Base-by-base conservation (phyloP, 169 alveolate genomes). In the Cardiosporidium cionae region DNA sequence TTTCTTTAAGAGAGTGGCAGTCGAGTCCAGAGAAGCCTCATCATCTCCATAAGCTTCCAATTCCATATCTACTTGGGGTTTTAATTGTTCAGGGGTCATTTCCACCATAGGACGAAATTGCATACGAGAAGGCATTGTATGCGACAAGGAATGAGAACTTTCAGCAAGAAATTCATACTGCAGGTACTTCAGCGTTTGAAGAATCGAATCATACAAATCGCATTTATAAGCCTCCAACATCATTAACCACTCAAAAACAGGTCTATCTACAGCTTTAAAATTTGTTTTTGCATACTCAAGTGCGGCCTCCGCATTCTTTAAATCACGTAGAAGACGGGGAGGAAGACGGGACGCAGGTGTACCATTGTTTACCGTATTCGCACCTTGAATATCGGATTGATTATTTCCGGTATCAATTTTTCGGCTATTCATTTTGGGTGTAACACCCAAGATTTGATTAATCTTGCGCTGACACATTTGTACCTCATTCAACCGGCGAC, bases 21-120 rank as follows among this genome's bases (percentile, higher is more conserved):
- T 44, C 58, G n/a, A 16, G 58, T 44, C 58, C 58, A 44, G n/a
- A 44, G n/a, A 16, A 44, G n/a, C n/a, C 58, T 16, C 27, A n/a
- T 44, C 58, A 16, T 44, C 58, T 16, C 58, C n/a, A 44, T 44
- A 44, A 16, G 16, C 58, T 44, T 16, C 58, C n/a, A 44, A 44
- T 44, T 44, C 58, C n/a, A 44, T 16, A n/a, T 44, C 58, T 7
- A 82, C 84, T 79, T 73, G 83, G 7, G 76, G 71, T 7, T 66
- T 72, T 25, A 82, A 68, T 23, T 72, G 83, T 31, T 77, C 78
- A 3, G 88, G 88, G 4, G 84, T 78, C 88, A 82, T 82, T 23
- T 82, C 88, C n/a, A 78, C 81, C 88, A 82, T 74, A 16, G 88
- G 88, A 0, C 88, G 71, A 65, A 82, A 82, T 52, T 73, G 84